Evolutionary conservation across 305 asterid species (phyloP).

Genomic region (Fraxinus nigra): DNA sequence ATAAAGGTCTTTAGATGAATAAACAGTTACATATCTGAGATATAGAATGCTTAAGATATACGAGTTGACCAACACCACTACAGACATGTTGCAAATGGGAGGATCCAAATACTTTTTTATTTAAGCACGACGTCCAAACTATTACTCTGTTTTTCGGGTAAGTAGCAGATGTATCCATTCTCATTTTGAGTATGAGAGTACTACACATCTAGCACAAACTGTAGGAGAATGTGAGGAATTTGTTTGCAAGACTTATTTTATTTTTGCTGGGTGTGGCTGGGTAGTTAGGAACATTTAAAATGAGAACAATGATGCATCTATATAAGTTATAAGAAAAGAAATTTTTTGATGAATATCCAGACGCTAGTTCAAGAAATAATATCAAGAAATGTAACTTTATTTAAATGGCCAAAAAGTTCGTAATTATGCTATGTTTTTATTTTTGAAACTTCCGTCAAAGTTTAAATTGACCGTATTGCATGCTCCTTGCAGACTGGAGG

Average conservation of each 20-base stretch:
- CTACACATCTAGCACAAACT: not conserved
- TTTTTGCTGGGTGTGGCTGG: not conserved
- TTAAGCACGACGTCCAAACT: not conserved
- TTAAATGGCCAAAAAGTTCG: not conserved
- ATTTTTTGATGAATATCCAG: not conserved
- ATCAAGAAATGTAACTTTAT: not conserved
- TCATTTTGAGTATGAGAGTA: not conserved
- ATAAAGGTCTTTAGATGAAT: not conserved
- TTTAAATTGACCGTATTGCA: not conserved
- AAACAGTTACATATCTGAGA: not conserved
- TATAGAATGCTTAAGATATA: no score
- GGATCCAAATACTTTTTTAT: not conserved
- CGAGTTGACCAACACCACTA: not conserved
- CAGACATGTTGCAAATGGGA: not conserved
- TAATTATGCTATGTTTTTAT: not conserved
- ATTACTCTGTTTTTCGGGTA: not conserved
- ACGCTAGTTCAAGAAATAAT: not conserved
- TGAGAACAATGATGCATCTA: not conserved
- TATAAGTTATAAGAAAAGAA: not conserved
- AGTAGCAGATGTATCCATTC: not conserved
- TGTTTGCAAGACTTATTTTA: not conserved
- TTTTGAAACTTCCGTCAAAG: not conserved
- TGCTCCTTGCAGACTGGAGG: not conserved
- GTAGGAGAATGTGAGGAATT: not conserved
- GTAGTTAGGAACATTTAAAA: not conserved